A percentile compares a stretch with the other conserved stretches of the same genome.
phyloP scores from a whole-genome alignment of 805 yeast genomes.

The Nakazawaea molendinolei region DNA sequence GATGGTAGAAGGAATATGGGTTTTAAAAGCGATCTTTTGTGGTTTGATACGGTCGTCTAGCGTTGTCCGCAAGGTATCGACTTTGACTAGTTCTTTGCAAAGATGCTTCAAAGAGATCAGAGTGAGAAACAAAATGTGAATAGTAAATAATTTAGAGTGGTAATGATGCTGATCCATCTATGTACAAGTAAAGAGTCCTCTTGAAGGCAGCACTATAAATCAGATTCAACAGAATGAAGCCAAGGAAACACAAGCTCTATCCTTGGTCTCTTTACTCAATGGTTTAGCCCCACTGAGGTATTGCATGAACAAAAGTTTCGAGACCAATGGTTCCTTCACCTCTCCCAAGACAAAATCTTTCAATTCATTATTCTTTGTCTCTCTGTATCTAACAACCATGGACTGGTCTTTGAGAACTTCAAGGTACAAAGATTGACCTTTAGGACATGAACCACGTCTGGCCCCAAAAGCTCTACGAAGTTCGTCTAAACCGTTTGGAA shows the following conservation, averaged over 20 bases:
- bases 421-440: constrained; percentile 60
- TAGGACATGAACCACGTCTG: constrained; percentile 66
- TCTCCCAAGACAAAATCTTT: constrained; percentile 18
- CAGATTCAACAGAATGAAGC: constrained; percentile 3
- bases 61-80: too few relatives aligned
- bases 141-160: too few relatives aligned
- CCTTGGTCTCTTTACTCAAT: constrained; percentile 48
- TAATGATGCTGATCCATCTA: too few relatives aligned
- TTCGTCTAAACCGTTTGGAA: constrained; percentile 62
- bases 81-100: too few relatives aligned
- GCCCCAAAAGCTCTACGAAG: constrained; percentile 52
- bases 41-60: too few relatives aligned
- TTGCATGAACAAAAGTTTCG: constrained; percentile 64
- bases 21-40: too few relatives aligned
- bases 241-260: constrained; percentile 28
- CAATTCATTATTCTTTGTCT: constrained; percentile 25
- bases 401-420: constrained; percentile 44
- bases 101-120: too few relatives aligned
- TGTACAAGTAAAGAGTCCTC: too few relatives aligned
- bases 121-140: too few relatives aligned
- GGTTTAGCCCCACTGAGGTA: constrained; percentile 70
- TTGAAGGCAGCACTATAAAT: background rate
- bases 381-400: constrained; percentile 37
- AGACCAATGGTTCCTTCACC: constrained; percentile 43
- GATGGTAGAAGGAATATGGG: too few relatives aligned